These are phyloP conservation scores for Myxozyma kluyveri DNA, from an alignment of 805 yeast genomes.

Conservation along the genomic window DNA sequence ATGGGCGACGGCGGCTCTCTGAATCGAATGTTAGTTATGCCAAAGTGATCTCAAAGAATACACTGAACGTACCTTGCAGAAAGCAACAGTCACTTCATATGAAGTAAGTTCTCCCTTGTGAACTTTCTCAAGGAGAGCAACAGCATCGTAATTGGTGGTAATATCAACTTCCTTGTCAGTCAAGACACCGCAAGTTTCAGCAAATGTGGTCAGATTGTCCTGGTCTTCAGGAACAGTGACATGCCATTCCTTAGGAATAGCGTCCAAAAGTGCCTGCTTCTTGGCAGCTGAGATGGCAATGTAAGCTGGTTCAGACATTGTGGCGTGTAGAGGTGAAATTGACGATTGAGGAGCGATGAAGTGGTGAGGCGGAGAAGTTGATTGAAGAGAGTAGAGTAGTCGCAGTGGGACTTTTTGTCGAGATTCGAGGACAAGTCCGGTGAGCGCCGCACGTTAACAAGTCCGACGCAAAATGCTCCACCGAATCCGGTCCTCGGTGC, in stretches of 20 bases:
- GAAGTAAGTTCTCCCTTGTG: conserved; percentile 44
- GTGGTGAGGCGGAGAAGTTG: no score
- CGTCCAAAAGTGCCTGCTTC: conserved; percentile 43
- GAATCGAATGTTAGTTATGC: not conserved
- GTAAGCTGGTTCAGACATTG: conserved; percentile 34
- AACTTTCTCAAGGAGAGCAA: conserved; percentile 40
- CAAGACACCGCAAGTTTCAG: conserved; percentile 41
- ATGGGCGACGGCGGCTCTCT: conserved; percentile 28
- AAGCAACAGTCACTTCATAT: conserved; percentile 48
- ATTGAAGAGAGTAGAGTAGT: no score
- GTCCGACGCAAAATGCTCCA: no score
- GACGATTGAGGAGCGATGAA: no score
- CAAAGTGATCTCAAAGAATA: not conserved
- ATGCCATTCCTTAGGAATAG: conserved; percentile 49
- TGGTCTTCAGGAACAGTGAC: conserved; percentile 38
- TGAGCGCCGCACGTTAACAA: no score
- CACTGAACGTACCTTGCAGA: conserved; percentile 39
- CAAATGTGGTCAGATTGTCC: conserved; percentile 43
- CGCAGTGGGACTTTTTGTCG: no score
- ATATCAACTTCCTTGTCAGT: conserved; percentile 44
- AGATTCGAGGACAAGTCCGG: no score
- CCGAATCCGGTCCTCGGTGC: no score
- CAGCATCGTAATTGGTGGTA: conserved; percentile 44
- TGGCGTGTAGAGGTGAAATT: no score
- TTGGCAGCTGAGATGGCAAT: conserved; percentile 46